Evolutionary conservation across 2,329 filamentous ascomycete genomes (phyloP), one percentile per base, ranked within the genome.

Genomic region (Ceratocystis colombiana): DNA sequence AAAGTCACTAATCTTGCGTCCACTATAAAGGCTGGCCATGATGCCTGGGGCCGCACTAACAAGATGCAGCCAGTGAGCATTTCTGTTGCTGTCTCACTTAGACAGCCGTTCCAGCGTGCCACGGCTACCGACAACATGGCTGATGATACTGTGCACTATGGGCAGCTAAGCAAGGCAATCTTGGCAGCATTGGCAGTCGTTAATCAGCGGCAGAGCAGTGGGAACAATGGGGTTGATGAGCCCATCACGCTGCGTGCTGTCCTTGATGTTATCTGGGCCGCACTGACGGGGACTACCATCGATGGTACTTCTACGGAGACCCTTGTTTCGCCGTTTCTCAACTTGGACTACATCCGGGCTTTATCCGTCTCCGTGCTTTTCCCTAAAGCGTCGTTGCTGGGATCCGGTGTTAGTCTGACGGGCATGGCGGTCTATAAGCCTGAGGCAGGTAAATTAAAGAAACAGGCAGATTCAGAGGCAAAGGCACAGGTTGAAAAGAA

Each of bases 101-200:
- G 75, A 15, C 72, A 76, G 6, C 74, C 79, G 0, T 90, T 90
- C 71, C 76, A 76, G 61, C 77, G 80, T 0, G 83, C 86, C 1
- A 84, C 85, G 0, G 71, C 78, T 1, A 74, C 74, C 3, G 88
- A 92, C 75, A 76, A 76, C 7, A 80, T 92, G 44, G 81, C 84
- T 59, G 74, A 75, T n/a, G 88, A 88, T 72, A 91, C 88, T 1
- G 83, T 90, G 28, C 87, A 92, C 76, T 92, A 92, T 71, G 88
- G 88, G 1, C 79, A 77, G 8, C 78, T 91, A 15, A 86, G 84
- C 76, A 90, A 90, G 75, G 78, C 79, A 0, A 78, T 91, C 15
- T 75, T 87, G 41, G 73, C 74, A 28, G 76, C 76, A 12, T 72
- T 86, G 30, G 73, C 75, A 59, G 68, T 73, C n/a, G 70, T 72